phyloP scores from a whole-genome alignment of 805 yeast genomes.

The Lachancea fermentati region DNA sequence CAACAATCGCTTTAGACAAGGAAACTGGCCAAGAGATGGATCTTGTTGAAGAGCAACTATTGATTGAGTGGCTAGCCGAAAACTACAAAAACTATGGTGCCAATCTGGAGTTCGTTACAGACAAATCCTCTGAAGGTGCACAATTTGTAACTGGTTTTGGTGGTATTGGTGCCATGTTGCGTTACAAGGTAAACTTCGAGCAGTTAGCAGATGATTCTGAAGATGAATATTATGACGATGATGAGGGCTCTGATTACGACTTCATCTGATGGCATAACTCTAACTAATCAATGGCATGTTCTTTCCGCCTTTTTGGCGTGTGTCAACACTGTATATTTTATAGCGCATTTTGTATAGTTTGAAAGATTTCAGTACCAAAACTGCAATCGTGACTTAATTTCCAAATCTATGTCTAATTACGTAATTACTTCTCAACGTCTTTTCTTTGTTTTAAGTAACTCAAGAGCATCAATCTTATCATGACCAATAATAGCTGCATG shows the following conservation, averaged over 20 bases:
- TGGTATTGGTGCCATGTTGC: slow-evolving; percentile 95
- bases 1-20: slow-evolving; percentile 72
- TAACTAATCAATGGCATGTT: not conserved
- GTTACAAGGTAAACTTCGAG: slow-evolving; percentile 96
- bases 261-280: slow-evolving; percentile 24
- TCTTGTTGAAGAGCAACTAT: slow-evolving; percentile 71
- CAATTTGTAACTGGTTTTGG: slow-evolving; percentile 98
- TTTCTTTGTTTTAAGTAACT: slow-evolving; percentile 42
- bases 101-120: slow-evolving; percentile 90
- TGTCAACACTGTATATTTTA: slow-evolving; percentile 2
- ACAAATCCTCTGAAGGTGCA: slow-evolving; percentile 96
- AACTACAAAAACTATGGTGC: slow-evolving; percentile 94
- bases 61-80: slow-evolving; percentile 97
- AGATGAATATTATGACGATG: slow-evolving; percentile 79
- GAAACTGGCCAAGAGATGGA: slow-evolving; percentile 91
- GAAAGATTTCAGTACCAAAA: not conserved
- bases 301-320: not conserved
- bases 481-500: slow-evolving; percentile 69
- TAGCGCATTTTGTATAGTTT: slow-evolving; percentile 6
- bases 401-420: not conserved
- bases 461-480: slow-evolving; percentile 60
- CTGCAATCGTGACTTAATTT: no score
- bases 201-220: slow-evolving; percentile 85
- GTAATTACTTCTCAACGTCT: slow-evolving; percentile 1
- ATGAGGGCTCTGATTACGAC: slow-evolving; percentile 36